Base-by-base conservation (phyloP, 345 rosid genomes). In the Nephelium lappaceum region DNA sequence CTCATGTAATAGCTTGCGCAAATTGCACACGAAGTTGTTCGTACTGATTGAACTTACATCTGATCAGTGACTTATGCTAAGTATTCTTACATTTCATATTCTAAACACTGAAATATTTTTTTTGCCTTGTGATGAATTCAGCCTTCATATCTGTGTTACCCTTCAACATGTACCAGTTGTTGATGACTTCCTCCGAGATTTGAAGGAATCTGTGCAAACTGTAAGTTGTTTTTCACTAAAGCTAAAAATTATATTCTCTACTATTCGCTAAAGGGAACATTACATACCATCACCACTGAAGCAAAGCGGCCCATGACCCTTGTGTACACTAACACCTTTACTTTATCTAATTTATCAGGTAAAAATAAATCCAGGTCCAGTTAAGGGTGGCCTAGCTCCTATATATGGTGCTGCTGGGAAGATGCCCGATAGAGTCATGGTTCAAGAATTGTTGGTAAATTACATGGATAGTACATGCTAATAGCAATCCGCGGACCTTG, bases 391-490 rank as follows among this genome's bases (percentile, higher is more conserved):
- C 60, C 75, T 91, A 24, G 98, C 98, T 57, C 94, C 98, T 68
- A 90, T 94, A 72, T 96, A 96, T 68, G 99, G 98, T 72, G 99
- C 99, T 18, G 98, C 95, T 1, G 97, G 95, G 83, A 91, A 73
- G 77, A 93, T 94, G 89, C 94, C 95, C 0, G 97, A 94, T 73
- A 83, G 97, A 83, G 91, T 91, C 38, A 93, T 88, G 95, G 98
- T 92, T n/a, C 75, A 81, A 72, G 98, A 94, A 72, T 83, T 96
- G 86, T 74, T 94, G 81, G 93, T 94, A 57, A 87, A 87, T 78
- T 93, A 86, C 88, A 94, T 96, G 98, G 99, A 96, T 78, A 51
- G 88, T 80, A 85, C 93, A 53, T 93, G 94, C 86, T 93, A 89
- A 79, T 57, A 18, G 3, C 58, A 57, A 42, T 38, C 36, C 43